A percentile compares a stretch with the other conserved stretches of the same genome.
These are phyloP conservation scores for Hyparrhenia diplandra DNA, from an alignment of 176 grass and related monocot genomes.

Conservation along the genomic window DNA sequence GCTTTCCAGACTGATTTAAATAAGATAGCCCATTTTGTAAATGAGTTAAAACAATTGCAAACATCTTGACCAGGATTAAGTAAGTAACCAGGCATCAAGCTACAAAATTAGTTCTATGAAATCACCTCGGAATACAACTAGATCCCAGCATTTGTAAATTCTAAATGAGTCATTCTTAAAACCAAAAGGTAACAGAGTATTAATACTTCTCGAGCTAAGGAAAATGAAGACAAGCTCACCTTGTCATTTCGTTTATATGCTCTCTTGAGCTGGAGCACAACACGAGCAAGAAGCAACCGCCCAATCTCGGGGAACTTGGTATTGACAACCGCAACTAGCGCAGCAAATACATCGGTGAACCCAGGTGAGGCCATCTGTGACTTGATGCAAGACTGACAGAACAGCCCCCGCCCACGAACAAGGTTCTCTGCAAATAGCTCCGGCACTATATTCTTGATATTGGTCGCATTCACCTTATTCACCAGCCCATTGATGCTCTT, in stretches of 20 bases:
- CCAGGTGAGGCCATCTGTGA: conserved; percentile 94
- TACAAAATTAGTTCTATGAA: too few relatives aligned
- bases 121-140: background rate
- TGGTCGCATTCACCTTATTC: conserved; percentile 90
- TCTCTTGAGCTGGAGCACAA: conserved; percentile 92
- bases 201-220: too few relatives aligned
- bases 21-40: background rate
- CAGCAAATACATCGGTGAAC: conserved; percentile 87
- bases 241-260: conserved; percentile 95
- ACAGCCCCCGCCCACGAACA: conserved; percentile 76
- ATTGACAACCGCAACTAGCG: conserved; percentile 76
- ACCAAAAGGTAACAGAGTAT: background rate
- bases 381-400: conserved; percentile 92
- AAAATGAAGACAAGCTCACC: conserved; percentile 31
- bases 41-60: background rate
- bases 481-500: conserved; percentile 95
- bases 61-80: background rate
- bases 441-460: conserved; percentile 90
- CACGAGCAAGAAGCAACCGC: conserved; percentile 58
- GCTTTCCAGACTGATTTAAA: background rate
- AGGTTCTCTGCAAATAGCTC: conserved; percentile 90
- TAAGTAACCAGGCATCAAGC: too few relatives aligned
- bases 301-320: conserved; percentile 89
- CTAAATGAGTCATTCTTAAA: background rate
- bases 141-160: background rate